These are phyloP conservation scores for Pseudogymnoascus sp. DNA, from an alignment of 2,329 filamentous ascomycete genomes.

Conservation along the genomic window DNA sequence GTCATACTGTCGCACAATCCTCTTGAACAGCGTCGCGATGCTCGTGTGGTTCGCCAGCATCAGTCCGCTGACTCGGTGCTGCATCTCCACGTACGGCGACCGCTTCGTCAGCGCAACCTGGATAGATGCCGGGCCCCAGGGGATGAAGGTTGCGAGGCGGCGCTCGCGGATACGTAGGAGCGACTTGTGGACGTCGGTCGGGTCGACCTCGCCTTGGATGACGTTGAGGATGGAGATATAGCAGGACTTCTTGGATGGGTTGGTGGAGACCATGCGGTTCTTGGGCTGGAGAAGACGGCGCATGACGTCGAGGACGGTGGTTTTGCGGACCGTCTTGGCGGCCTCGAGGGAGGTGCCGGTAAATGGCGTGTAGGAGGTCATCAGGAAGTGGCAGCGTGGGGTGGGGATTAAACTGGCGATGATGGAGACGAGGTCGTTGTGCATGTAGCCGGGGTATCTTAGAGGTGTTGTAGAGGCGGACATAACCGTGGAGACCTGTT, in stretches of 20 bases:
- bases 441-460: constrained; percentile 97
- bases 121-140: constrained; percentile 96
- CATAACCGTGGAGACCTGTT: constrained; percentile 90
- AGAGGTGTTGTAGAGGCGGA: constrained; percentile 94
- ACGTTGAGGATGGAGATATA: constrained; percentile 99
- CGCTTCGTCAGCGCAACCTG: constrained; percentile 95
- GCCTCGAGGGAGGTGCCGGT: constrained; percentile 94
- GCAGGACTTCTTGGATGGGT: constrained; percentile 92
- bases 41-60: constrained; percentile 99
- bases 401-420: constrained; percentile 93
- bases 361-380: constrained; percentile 97
- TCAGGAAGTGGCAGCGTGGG: constrained; percentile 93
- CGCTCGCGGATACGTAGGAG: constrained; percentile 91
- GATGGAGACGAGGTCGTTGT: constrained; percentile 97
- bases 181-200: constrained; percentile 97
- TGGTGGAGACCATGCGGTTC: constrained; percentile 97
- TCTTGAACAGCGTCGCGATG: constrained; percentile 91
- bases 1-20: constrained; percentile 87
- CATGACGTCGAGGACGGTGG: constrained; percentile 97
- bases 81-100: constrained; percentile 90
- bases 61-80: constrained; percentile 86
- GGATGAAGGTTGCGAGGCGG: constrained; percentile 89
- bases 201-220: constrained; percentile 96
- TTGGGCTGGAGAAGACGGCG: constrained; percentile 89
- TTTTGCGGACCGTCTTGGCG: constrained; percentile 95